Evolutionary conservation across 108 stramenopile genomes (phyloP).

Genomic region (Pseudonitzschia pungens): DNA sequence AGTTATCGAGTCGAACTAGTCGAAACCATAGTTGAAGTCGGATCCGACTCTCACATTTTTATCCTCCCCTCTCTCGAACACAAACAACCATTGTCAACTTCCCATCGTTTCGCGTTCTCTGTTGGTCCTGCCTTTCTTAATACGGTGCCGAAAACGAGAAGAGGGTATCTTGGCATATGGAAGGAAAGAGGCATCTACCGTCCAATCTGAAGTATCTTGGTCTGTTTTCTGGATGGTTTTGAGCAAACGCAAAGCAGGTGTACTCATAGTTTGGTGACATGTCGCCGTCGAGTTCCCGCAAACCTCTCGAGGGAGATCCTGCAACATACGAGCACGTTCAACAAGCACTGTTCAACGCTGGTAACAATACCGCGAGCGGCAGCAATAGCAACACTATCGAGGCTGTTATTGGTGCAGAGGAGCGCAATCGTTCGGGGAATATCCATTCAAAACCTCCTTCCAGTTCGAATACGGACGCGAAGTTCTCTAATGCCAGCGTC

Average conservation of each 20-base stretch:
- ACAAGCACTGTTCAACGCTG: background rate
- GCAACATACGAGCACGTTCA: background rate
- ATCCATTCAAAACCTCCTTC: background rate
- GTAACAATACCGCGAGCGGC: background rate
- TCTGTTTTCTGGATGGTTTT: background rate
- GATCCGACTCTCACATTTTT: conserved; percentile 8
- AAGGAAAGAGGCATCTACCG: background rate
- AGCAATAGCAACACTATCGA: background rate
- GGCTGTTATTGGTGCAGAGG: background rate
- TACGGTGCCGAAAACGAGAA: background rate
- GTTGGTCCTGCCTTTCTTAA: background rate
- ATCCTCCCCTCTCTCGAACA: background rate
- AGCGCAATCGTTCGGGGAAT: background rate
- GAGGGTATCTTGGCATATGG: background rate
- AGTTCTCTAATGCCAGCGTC: background rate
- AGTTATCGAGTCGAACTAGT: background rate
- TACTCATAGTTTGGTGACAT: background rate
- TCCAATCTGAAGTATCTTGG: background rate
- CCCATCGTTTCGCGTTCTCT: background rate
- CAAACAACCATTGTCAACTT: background rate
- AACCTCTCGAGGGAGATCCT: background rate
- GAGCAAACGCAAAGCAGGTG: background rate
- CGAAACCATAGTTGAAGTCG: conserved; percentile 2
- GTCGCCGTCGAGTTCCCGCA: background rate
- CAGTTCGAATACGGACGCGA: background rate